These are phyloP conservation scores for Hordeum pubiflorum DNA, from an alignment of 202 grass and related monocot genomes.

Conservation along the genomic window DNA sequence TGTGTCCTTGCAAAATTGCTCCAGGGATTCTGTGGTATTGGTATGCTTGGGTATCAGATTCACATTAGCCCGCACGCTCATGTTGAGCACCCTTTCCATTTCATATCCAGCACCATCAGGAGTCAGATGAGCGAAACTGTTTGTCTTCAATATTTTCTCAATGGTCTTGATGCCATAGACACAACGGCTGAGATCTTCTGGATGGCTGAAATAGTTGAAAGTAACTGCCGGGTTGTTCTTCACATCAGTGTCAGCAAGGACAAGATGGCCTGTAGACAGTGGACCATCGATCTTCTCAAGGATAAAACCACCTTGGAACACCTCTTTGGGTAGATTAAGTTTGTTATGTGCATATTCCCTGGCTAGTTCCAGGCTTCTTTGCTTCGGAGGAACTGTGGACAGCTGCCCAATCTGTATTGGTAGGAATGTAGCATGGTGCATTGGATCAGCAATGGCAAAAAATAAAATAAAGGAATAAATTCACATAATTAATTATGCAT, in stretches of 20 bases:
- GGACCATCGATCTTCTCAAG: conserved; percentile 97
- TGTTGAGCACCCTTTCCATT: conserved; percentile 68
- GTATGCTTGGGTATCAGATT: conserved; percentile 96
- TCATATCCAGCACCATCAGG: conserved; percentile 41
- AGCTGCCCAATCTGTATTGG: conserved; percentile 80
- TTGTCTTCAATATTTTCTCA: conserved; percentile 76
- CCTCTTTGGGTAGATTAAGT: conserved; percentile 66
- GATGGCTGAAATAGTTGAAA: conserved; percentile 98
- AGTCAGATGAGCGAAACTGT: conserved; percentile 50
- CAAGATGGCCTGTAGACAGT: conserved; percentile 61
- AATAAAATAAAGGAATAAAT: background rate
- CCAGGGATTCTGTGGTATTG: conserved; percentile 75
- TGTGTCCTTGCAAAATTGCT: conserved; percentile 97
- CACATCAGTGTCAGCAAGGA: conserved; percentile 51
- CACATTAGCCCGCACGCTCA: conserved; percentile 80
- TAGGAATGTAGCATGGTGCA: conserved; percentile 14
- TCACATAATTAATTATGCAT: conserved; percentile 11
- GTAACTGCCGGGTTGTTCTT: conserved; percentile 72
- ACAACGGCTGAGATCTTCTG: conserved; percentile 66
- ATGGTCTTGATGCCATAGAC: conserved; percentile 89
- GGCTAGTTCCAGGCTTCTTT: conserved; percentile 69
- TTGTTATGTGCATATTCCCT: conserved; percentile 65
- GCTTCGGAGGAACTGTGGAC: conserved; percentile 76
- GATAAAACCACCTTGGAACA: conserved; percentile 92
- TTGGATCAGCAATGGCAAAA: conserved; percentile 19